A percentile compares a stretch with the other conserved stretches of the same genome.
These are phyloP conservation scores for Mesotaenium endlicherianum DNA, from an alignment of 139 green algal species.

Conservation along the genomic window DNA sequence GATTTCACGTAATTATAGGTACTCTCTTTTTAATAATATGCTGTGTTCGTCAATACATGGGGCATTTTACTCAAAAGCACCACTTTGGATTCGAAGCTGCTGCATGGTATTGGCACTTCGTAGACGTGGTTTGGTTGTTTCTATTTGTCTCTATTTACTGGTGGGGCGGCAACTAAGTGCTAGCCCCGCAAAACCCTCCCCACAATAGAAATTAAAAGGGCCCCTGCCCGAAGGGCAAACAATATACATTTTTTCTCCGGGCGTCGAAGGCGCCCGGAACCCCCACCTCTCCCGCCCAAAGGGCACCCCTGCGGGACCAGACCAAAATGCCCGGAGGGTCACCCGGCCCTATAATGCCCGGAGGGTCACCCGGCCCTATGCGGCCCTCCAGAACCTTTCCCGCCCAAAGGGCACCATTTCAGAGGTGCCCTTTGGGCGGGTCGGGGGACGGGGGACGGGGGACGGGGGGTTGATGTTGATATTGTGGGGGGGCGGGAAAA, in stretches of 20 bases:
- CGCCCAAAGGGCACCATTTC: neutral
- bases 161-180: conserved; percentile 57
- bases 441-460: too few species aligned
- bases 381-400: neutral
- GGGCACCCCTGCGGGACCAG: too few species aligned
- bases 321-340: too few species aligned
- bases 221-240: neutral
- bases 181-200: too few species aligned
- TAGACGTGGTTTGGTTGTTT: conserved; percentile 66
- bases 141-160: conserved; percentile 68
- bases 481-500: too few species aligned
- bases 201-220: conserved; percentile 4
- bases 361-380: too few species aligned
- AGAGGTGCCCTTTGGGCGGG: neutral
- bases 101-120: conserved; percentile 68
- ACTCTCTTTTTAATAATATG: conserved; percentile 61
- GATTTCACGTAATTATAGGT: too few species aligned
- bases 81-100: conserved; percentile 67
- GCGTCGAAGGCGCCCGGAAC: neutral
- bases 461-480: too few species aligned
- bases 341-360: too few species aligned
- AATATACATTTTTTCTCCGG: neutral
- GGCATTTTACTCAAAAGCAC: conserved; percentile 64
- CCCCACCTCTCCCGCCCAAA: too few species aligned
- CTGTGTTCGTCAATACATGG: conserved; percentile 53